A percentile compares a stretch with the other conserved stretches of the same genome.
Conservation (phyloP, 129 eudicot genomes). For the Pulicaria dysenterica region DNA sequence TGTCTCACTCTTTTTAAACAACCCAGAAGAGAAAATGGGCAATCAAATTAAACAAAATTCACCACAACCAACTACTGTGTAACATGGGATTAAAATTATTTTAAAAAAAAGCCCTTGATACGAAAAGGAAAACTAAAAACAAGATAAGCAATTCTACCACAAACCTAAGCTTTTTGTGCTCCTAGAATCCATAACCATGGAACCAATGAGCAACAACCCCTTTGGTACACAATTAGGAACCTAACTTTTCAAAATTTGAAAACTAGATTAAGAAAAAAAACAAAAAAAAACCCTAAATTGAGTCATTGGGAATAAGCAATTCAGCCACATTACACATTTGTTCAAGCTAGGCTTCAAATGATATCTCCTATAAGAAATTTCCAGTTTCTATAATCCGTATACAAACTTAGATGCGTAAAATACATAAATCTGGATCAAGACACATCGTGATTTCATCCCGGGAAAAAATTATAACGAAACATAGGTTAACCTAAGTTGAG, state of each 20-base stretch:
- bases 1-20: neutral
- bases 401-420: neutral
- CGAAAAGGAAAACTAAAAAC: too few relatives aligned
- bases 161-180: too few relatives aligned
- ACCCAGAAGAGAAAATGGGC: neutral
- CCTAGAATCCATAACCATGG: too few relatives aligned
- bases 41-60: neutral
- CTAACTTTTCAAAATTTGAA: neutral
- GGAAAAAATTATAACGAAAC: neutral
- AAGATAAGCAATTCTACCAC: too few relatives aligned
- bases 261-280: neutral
- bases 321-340: neutral
- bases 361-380: neutral
- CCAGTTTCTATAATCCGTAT: neutral
- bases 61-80: neutral
- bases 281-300: slow-evolving; percentile 3
- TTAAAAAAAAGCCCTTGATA: too few relatives aligned
- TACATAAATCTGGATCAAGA: slow-evolving; percentile 10
- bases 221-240: neutral
- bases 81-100: too few relatives aligned
- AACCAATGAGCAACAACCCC: neutral
- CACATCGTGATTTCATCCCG: neutral
- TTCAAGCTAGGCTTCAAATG: neutral
- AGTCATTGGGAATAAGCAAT: too few relatives aligned
- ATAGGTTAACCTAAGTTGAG: neutral